Base-by-base conservation (phyloP, 2,329 filamentous ascomycete genomes). In the Beauveria pseudobassiana region DNA sequence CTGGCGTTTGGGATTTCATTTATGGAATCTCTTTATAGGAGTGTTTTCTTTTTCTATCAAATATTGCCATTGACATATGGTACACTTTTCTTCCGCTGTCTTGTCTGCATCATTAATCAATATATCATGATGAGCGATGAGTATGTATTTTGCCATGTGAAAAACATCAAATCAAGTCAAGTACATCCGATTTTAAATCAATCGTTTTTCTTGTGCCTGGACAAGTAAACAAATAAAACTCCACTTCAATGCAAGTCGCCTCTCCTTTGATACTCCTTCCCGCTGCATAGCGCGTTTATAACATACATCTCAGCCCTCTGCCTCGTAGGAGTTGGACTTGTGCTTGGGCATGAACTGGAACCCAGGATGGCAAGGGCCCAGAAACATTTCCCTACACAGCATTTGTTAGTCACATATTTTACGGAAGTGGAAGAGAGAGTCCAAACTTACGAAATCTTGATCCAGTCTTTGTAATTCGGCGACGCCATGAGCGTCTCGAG, bases 311-410 rank as follows among this genome's bases (percentile, higher is more conserved):
- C 74, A 88, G 54, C 88, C 88, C 71, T 91, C 87, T 1, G 87
- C 88, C 74, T 92, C 91, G 54, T 96, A 96, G 59, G 87, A 85
- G 72, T 96, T 96, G 52, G 91, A 95, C 80, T 96, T 98, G 80
- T 99, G 95, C 81, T 99, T 99, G 3, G 95, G 95, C 77, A 93
- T 87, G 77, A 98, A 99, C 67, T 89, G 87, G 82, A 98, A 99
- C 69, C 90, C 88, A 45, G 90, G 87, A 67, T 96, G 91, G 7
- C 91, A 90, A 51, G 91, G 91, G 8, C 95, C 95, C 20, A 99
- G 82, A 79, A 96, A 99, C 92, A 99, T 98, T 73, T 99, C 95
- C 74, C 93, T 96, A 63, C 57, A 64, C 48, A 69, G 61, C 14
- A 38, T 38, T 38, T 16, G 63, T 68, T 60, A 67, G 64, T 63